Evolutionary conservation across 495 filamentous ascomycete genomes (phyloP), one percentile per base, ranked within the genome.

Genomic region (Podospora australis): DNA sequence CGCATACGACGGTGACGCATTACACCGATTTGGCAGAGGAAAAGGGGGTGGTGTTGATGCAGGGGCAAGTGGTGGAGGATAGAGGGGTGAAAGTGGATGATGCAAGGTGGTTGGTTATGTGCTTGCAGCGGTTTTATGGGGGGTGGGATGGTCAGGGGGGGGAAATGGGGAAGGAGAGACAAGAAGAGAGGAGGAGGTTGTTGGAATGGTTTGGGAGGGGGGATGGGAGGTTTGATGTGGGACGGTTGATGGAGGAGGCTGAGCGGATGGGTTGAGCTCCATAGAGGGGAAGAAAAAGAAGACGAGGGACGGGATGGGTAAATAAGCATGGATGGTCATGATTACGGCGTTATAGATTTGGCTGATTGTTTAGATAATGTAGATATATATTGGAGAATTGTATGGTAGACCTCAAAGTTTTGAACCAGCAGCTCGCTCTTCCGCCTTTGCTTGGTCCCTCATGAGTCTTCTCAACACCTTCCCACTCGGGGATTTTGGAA

Each of bases 1-100:
- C 92, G 36, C 92, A 98, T 55, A 97, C 94, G 2, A 96, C 88
- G 1, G 68, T 96, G 19, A 96, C 90, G 52, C 88, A 96, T 57
- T 87, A 97, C 63, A 67, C 81, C 17, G 92, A 98, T 52, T 68
- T 95, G 17, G 78, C 78, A 9, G 74, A 75, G 48, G 69, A 75
- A 2, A 86, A 88, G 56, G 86, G 80, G 6, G 56, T 96, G 38
- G 89, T 96, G 23, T 70, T 98, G 36, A 78, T 95, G 75, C 82
- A 89, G 54, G 92, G 92, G 1, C 70, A 71, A 49, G 85, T 98
- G 24, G 73, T 86, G 52, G 81, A 84, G 40, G 84, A 86, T 2
- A 64, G 82, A 7, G 91, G 92, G 2, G 80, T 96, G 11, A 83
- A 72, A 14, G 82, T 86, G 2, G 72, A 87, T 13, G 84, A 97